Base-by-base conservation (phyloP, 2,329 filamentous ascomycete genomes). In the Aciculosporium take region DNA sequence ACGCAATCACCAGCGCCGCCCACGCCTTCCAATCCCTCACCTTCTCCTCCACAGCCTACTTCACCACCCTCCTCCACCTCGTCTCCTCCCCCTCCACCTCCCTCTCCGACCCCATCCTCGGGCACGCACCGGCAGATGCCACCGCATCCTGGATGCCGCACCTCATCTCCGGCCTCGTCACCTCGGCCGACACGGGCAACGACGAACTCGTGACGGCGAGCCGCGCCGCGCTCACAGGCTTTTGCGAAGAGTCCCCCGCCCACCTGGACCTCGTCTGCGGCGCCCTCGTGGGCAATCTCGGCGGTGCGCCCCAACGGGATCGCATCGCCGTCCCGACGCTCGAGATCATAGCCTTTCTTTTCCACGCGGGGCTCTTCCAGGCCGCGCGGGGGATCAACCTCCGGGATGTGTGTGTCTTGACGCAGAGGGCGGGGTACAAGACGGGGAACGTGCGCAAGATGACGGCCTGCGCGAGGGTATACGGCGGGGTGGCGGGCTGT, bases 401-500 rank as follows among this genome's bases (percentile, higher is more conserved):
- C 55, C 74, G 75, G 45, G 67, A 59, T 6, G 62, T 94, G 3
- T 85, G 87, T 45, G 66, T 78, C 6, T 67, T 77, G 28, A 74
- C 81, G 4, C 85, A 93, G 53, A 86, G 81, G 58, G 73, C 83
- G 0, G 83, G 88, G 48, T 88, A 83, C 65, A 89, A 88, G 61
- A 83, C 81, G 1, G 77, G 81, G 17, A 91, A 85, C 56, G 74
- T 94, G 33, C 74, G 79, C 39, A 89, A 91, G 58, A 69, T 96
- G 1, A 75, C 85, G 55, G 82, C 85, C 1, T 85, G 84, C 18
- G 66, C 93, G 46, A 81, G 80, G 52, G 73, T 91, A 10, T 96
- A 95, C 59, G 74, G 79, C 3, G 77, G 76, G 1, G 62, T 94
- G 21, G 75, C 76, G 64, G 37, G 48, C 34, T 21, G 5, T 17